Evolutionary conservation across 192 early-diverging fungal genomes (phyloP).

Genomic region (Podila verticillata): DNA sequence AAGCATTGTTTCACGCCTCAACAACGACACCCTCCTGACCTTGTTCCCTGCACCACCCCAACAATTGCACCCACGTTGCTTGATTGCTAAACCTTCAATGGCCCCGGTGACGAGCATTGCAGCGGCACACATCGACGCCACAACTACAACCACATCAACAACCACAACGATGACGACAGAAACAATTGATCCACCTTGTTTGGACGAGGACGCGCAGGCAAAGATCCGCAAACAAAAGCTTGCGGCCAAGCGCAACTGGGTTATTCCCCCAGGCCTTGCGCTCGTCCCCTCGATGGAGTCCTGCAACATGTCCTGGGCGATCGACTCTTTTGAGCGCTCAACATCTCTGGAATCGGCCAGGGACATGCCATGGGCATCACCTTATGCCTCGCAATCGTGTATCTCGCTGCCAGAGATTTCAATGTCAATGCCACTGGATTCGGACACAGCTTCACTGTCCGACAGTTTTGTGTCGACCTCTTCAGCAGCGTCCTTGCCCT

Average conservation of each 20-base stretch:
- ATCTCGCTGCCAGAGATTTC: not conserved
- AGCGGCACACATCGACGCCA: not conserved
- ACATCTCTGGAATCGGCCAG: too few relatives aligned
- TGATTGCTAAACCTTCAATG: not conserved
- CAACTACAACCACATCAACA: not conserved
- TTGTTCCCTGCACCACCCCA: slow-evolving; percentile 34
- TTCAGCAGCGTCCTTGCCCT: not conserved
- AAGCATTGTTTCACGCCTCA: slow-evolving; percentile 13
- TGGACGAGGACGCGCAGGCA: not conserved
- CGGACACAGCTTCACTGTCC: not conserved
- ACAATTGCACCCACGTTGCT: too few relatives aligned
- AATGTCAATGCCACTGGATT: not conserved
- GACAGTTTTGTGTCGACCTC: not conserved
- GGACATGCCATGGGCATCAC: too few relatives aligned
- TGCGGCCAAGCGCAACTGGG: not conserved
- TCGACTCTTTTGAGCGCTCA: not conserved
- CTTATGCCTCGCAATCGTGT: not conserved
- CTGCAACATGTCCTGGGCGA: not conserved
- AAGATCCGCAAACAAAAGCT: not conserved
- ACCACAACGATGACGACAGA: not conserved
- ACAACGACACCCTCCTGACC: slow-evolving; percentile 17
- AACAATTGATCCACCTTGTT: not conserved
- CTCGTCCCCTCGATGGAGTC: not conserved
- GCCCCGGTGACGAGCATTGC: not conserved
- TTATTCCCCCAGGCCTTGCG: slow-evolving; percentile 2